A percentile compares a stretch with the other conserved stretches of the same genome.
Conservation (phyloP, 2,329 filamentous ascomycete genomes). For the Tympanopsis confertula region DNA sequence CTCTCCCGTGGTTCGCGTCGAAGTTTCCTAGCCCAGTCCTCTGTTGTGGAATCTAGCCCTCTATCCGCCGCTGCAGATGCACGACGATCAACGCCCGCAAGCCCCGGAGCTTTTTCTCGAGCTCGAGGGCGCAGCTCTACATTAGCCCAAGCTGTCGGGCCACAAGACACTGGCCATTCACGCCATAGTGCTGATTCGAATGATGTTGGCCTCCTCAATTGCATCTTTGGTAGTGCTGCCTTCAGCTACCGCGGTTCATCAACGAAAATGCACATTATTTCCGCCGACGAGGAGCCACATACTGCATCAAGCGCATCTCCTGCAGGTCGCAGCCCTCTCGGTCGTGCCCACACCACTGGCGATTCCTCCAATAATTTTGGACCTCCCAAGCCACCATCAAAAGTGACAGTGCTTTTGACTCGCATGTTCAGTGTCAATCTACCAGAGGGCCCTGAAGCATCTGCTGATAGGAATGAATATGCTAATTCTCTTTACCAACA, state of each 20-base stretch:
- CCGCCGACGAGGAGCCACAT: constrained; percentile 18
- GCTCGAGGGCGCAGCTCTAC: constrained; percentile 30
- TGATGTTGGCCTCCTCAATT: constrained; percentile 38
- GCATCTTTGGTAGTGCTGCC: constrained; percentile 46
- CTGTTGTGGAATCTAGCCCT: constrained; percentile 7
- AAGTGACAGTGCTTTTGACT: constrained; percentile 42
- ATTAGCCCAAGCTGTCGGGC: constrained; percentile 18
- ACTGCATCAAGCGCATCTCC: not conserved
- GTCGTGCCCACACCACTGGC: not conserved
- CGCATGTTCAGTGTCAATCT: constrained; percentile 45
- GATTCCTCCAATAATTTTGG: not conserved
- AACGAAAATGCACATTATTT: constrained; percentile 47
- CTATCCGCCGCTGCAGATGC: constrained; percentile 4
- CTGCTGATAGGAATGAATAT: constrained; percentile 18
- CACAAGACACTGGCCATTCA: constrained; percentile 19
- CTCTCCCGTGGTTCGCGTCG: constrained; percentile 20
- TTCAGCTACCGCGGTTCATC: constrained; percentile 45
- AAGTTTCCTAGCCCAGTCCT: constrained; percentile 9
- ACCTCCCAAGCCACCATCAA: constrained; percentile 22
- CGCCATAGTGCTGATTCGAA: constrained; percentile 30
- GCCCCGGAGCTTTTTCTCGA: constrained; percentile 23
- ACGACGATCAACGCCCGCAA: constrained; percentile 16
- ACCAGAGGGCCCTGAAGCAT: constrained; percentile 26
- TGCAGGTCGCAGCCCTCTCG: not conserved
- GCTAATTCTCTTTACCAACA: constrained; percentile 16